Conservation (phyloP, 164 flowering plant genomes). For the Euptelea pleiosperma region DNA sequence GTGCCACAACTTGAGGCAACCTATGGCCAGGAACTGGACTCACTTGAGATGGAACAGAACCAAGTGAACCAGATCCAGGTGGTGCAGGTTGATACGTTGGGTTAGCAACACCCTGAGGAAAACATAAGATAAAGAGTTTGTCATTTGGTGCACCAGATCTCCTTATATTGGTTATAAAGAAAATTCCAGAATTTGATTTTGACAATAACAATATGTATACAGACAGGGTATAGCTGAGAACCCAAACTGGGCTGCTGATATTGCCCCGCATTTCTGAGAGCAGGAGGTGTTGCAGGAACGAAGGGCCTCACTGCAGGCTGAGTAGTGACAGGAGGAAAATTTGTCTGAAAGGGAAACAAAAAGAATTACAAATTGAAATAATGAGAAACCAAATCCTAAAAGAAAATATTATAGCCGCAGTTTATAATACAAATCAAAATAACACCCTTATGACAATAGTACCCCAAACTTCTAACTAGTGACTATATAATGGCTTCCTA, state of each 20-base stretch:
- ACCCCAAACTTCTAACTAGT: too few species aligned
- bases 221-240: constrained; percentile 79
- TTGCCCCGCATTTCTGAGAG: constrained; percentile 60
- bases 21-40: constrained; percentile 38
- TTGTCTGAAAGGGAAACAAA: constrained; percentile 35
- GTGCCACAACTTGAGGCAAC: constrained; percentile 59
- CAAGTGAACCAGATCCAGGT: constrained; percentile 40
- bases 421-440: too few species aligned
- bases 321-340: constrained; percentile 40
- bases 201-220: constrained; percentile 15
- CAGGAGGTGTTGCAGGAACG: constrained; percentile 64
- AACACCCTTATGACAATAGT: too few species aligned
- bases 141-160: too few species aligned
- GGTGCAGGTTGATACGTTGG: constrained; percentile 45
- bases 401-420: not conserved
- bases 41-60: constrained; percentile 40
- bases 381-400: not conserved
- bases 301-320: constrained; percentile 68
- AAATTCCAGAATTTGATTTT: too few species aligned
- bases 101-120: constrained; percentile 46
- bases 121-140: too few species aligned
- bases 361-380: not conserved
- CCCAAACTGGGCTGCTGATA: constrained; percentile 86
- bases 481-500: too few species aligned
- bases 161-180: too few species aligned